Percentiles rank a stretch among this genome's conserved stretches.
Conservation (phyloP, 2,329 filamentous ascomycete species). For the Aureobasidium sp. region DNA sequence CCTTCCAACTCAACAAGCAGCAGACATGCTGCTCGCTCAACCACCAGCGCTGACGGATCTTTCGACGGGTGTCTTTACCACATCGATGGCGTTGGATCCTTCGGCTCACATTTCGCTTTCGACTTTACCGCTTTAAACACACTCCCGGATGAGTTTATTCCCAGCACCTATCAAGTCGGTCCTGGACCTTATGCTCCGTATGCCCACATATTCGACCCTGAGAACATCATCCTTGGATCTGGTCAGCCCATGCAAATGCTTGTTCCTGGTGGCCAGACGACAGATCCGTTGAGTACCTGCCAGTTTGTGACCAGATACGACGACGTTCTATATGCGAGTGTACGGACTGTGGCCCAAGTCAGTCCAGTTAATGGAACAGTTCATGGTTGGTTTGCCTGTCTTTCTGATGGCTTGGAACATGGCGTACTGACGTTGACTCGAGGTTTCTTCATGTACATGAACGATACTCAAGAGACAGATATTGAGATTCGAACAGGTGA, state of each 20-base stretch:
- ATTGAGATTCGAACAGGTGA: constrained; percentile 46
- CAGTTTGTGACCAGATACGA: constrained; percentile 56
- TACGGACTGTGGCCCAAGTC: constrained; percentile 60
- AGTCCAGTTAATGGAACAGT: constrained; percentile 60
- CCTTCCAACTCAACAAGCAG: background rate
- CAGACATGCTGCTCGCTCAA: background rate
- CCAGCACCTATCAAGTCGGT: constrained; percentile 16
- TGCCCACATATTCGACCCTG: constrained; percentile 15
- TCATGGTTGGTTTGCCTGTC: constrained; percentile 43
- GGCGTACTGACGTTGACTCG: background rate
- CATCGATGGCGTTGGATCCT: constrained; percentile 15
- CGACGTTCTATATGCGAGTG: constrained; percentile 63
- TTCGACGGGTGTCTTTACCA: constrained; percentile 14
- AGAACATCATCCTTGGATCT: constrained; percentile 15
- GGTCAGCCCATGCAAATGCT: constrained; percentile 16
- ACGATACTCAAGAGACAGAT: constrained; percentile 74
- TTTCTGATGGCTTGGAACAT: background rate
- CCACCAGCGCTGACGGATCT: background rate
- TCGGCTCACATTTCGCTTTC: constrained; percentile 14
- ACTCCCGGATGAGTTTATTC: constrained; percentile 7
- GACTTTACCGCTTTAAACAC: constrained; percentile 17
- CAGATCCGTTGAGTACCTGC: constrained; percentile 30
- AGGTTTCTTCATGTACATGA: constrained; percentile 71
- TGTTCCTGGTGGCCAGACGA: constrained; percentile 9
- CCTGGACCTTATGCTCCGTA: constrained; percentile 16